Evolutionary conservation across 2,329 filamentous ascomycete genomes (phyloP), one percentile per base, ranked within the genome.

Genomic region (Aaosphaeria arxii): DNA sequence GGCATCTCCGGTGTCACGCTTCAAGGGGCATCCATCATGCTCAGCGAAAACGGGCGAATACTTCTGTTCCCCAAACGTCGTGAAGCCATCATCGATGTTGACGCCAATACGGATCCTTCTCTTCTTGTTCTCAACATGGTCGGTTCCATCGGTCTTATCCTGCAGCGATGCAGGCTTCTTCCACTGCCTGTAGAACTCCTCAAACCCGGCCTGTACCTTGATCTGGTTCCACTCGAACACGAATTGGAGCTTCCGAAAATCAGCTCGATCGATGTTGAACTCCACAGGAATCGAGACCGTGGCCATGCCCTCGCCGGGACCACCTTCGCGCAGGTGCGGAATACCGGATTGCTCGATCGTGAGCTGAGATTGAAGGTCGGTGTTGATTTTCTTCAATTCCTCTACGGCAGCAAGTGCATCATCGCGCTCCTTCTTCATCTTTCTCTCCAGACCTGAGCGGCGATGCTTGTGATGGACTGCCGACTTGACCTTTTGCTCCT

Each of bases 361-460:
- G 7, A 59, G 51, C 17, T 55, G 45, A 7, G 51, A 45, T 7
- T 48, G 47, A 13, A 62, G 48, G 1, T 42, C 33, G 6, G 47
- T 51, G n/a, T 44, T 52, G 6, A 47, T 31, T 41, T 56, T 58
- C n/a, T 39, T 40, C 11, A 51, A 47, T 17, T 52, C 40, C 31
- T 51, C 40, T 4, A 45, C 28, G 11, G 51, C 49, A 5, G 52
- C 53, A 11, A 51, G 17, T 30, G 54, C 51, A 9, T 55, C 48
- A n/a, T 58, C 53, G 11, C 49, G 47, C 31, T 56, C 51, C 11
- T 54, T 47, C 39, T 51, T 51, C 57, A 56, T 54, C 40, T 54
- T 51, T 6, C 46, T 46, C 41, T 59, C 48, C n/a, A 48, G 51
- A 4, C 46, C 13, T 6, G 50, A 31, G 9, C 50, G 55, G 11